These are phyloP conservation scores for Dactylellina leptospora DNA, from an alignment of 2,329 filamentous ascomycete genomes.

Conservation along the genomic window DNA sequence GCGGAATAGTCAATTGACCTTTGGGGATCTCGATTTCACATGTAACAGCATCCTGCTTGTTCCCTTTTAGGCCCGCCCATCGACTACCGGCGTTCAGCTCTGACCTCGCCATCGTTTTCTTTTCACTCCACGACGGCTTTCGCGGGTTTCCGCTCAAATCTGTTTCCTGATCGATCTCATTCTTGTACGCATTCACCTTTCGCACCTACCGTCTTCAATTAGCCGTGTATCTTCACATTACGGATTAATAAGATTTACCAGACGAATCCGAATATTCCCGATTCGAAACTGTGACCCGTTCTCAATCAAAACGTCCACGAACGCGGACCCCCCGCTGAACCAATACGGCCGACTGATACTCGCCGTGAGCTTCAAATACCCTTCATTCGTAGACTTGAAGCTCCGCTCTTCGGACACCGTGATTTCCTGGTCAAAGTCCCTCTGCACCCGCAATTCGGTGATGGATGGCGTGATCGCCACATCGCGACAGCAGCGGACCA, in stretches of 20 bases:
- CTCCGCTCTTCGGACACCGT: slow-evolving; percentile 54
- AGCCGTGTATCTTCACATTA: too few relatives aligned
- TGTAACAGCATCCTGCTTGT: slow-evolving; percentile 56
- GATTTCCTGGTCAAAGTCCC: slow-evolving; percentile 51
- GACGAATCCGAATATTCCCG: slow-evolving; percentile 53
- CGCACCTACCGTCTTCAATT: too few relatives aligned
- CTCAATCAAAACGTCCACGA: slow-evolving; percentile 56
- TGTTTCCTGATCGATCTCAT: not conserved
- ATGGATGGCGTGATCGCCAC: slow-evolving; percentile 56
- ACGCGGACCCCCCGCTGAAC: slow-evolving; percentile 56
- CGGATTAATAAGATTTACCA: slow-evolving; percentile 52
- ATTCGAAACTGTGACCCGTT: slow-evolving; percentile 54
- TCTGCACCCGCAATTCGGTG: slow-evolving; percentile 52
- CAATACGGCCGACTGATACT: slow-evolving; percentile 55
- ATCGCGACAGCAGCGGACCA: slow-evolving; percentile 56
- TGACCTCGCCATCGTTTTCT: slow-evolving; percentile 56
- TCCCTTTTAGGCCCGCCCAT: slow-evolving; percentile 55
- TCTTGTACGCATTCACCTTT: slow-evolving; percentile 29
- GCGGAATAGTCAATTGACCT: slow-evolving; percentile 54
- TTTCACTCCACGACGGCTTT: slow-evolving; percentile 54
- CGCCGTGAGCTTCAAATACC: slow-evolving; percentile 55
- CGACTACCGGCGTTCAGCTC: slow-evolving; percentile 56
- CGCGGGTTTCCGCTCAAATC: too few relatives aligned
- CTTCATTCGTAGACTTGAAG: slow-evolving; percentile 46
- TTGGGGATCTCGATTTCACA: slow-evolving; percentile 57